Evolutionary conservation across 2,329 filamentous ascomycete species (phyloP).

Genomic region (Penicillium decumbens): DNA sequence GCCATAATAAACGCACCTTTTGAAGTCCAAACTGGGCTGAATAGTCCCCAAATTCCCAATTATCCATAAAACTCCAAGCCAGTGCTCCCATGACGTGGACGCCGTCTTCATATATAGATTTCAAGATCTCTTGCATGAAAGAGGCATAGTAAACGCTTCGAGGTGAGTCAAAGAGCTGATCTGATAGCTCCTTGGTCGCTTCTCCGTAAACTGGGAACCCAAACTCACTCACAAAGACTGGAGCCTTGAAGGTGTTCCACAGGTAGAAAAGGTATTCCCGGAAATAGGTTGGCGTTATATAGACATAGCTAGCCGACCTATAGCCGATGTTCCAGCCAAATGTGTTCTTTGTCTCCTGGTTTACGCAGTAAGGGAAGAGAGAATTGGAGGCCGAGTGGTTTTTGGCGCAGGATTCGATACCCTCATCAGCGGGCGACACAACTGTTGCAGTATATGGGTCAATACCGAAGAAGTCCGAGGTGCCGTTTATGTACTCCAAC

Average conservation of each 20-base stretch:
- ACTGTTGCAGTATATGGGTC: constrained; percentile 57
- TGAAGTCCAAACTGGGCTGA: constrained; percentile 54
- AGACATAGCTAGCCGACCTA: constrained; percentile 52
- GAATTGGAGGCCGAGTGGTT: constrained; percentile 41
- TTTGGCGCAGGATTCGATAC: constrained; percentile 47
- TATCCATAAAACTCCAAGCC: constrained; percentile 52
- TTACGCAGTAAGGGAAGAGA: constrained; percentile 52
- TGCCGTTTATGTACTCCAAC: constrained; percentile 48
- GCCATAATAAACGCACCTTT: constrained; percentile 20
- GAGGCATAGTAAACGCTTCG: constrained; percentile 53
- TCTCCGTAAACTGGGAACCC: constrained; percentile 55
- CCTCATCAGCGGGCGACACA: constrained; percentile 46
- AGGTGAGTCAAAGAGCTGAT: constrained; percentile 53
- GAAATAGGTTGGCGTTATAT: constrained; percentile 49
- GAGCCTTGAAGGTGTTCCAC: constrained; percentile 54
- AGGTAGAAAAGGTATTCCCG: constrained; percentile 54
- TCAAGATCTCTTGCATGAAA: constrained; percentile 53
- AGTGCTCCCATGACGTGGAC: constrained; percentile 53
- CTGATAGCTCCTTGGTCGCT: constrained; percentile 41
- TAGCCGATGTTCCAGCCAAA: constrained; percentile 59
- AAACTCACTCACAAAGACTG: constrained; percentile 51
- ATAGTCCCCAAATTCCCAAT: constrained; percentile 54
- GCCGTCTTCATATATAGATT: constrained; percentile 54
- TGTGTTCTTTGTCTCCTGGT: constrained; percentile 44
- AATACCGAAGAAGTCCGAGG: constrained; percentile 54